phyloP scores from a whole-genome alignment of 2,329 filamentous ascomycete genomes.

The Acephala macrosclerotiorum region DNA sequence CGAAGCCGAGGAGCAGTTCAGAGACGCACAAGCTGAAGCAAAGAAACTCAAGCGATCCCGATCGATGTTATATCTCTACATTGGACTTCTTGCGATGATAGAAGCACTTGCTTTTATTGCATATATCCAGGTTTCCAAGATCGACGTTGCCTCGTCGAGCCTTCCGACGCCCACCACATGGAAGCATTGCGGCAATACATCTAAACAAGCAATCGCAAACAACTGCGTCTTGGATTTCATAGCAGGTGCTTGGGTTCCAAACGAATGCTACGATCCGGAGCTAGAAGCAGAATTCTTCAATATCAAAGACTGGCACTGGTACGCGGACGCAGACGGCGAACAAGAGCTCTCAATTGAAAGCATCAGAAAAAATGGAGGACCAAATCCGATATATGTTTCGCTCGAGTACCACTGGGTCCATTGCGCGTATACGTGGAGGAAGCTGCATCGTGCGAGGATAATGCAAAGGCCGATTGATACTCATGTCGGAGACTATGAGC shows the following conservation, averaged over 20 bases:
- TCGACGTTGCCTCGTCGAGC: no score
- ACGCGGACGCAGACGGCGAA: neutral
- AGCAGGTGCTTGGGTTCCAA: constrained; percentile 3
- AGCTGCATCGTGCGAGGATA: constrained; percentile 2
- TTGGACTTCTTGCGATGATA: no score
- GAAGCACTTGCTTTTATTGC: no score
- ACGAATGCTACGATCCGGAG: neutral
- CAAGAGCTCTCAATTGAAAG: neutral
- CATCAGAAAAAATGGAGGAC: constrained; percentile 2
- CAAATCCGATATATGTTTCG: constrained; percentile 10
- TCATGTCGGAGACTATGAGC: constrained; percentile 4
- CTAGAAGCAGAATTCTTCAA: constrained; percentile 8
- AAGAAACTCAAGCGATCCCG: no score
- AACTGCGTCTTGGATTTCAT: constrained; percentile 14
- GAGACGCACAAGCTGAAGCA: no score
- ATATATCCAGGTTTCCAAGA: no score
- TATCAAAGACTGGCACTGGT: constrained; percentile 6
- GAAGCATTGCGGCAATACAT: constrained; percentile 4
- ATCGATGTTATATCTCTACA: no score
- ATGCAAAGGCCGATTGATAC: neutral
- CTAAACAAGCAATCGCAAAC: neutral
- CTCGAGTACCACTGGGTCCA: constrained; percentile 4
- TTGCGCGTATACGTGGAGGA: constrained; percentile 13
- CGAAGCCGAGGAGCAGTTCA: no score
- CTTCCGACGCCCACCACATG: neutral